These are phyloP conservation scores for Sphaerulina populicola DNA, from an alignment of 2,329 filamentous ascomycete species.

Conservation along the genomic window DNA sequence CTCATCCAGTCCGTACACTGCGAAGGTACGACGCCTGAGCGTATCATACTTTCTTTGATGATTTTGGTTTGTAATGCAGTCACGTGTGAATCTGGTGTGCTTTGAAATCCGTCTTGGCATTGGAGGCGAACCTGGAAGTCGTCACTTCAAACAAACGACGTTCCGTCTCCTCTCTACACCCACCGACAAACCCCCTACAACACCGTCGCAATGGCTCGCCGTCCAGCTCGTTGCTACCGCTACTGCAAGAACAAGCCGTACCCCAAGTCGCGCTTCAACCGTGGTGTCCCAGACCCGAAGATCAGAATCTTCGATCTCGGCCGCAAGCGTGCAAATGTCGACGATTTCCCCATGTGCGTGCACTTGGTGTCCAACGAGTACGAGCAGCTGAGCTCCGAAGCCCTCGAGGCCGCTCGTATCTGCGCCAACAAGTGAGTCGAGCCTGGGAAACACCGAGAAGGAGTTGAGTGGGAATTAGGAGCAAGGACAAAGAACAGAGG, in stretches of 20 bases:
- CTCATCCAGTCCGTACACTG: not conserved
- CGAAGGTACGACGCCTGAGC: too few species aligned
- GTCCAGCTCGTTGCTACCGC: constrained; percentile 92
- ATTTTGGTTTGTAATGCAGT: not conserved
- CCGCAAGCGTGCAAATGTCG: constrained; percentile 89
- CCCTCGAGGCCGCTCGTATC: constrained; percentile 98
- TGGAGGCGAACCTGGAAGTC: not conserved
- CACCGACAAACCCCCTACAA: constrained; percentile 39
- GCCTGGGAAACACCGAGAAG: not conserved
- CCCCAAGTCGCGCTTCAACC: constrained; percentile 99
- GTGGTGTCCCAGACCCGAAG: constrained; percentile 67
- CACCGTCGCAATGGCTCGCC: constrained; percentile 92
- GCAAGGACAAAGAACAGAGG: not conserved
- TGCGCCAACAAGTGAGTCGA: constrained; percentile 90
- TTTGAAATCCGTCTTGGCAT: not conserved
- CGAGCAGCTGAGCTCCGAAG: constrained; percentile 99
- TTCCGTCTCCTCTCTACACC: constrained; percentile 33
- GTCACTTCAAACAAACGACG: constrained; percentile 7
- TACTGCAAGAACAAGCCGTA: constrained; percentile 99
- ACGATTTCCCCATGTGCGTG: constrained; percentile 98
- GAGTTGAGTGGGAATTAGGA: constrained; percentile 3
- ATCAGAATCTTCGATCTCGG: constrained; percentile 66
- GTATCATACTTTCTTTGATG: too few species aligned
- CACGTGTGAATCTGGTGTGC: not conserved
- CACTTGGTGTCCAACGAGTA: constrained; percentile 99